Evolutionary conservation across 176 grass and related monocot species (phyloP), one percentile per base, ranked within the genome.

Genomic region (Oryza glumipatula): DNA sequence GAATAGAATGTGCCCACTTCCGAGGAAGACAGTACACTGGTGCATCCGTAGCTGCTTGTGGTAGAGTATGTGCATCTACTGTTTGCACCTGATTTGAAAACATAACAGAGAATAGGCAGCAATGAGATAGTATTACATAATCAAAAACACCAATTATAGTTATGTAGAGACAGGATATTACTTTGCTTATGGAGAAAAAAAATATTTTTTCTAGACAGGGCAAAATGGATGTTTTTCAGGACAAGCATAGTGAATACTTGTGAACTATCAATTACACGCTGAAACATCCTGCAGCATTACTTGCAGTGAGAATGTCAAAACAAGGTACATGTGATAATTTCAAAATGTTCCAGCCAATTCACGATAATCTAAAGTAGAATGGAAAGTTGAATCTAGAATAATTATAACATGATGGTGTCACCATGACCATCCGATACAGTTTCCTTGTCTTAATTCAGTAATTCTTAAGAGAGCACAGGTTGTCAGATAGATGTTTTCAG

Each of bases 1-100:
- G 41, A 12, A 98, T 96, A 21, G 94, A 81, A 74, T 99, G 97
- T 32, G 88, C 97, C 97, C 97, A 99, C 49, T 92, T 87, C 26
- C 74, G 23, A 75, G 88, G 89, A 88, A 92, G 88, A 70, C 54
- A 76, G 68, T 88, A 77, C 38, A 74, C 67, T 68, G 66, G 75
- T 35, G 58, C 83, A 78, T 86, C n/a, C 9, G 79, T 68, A 2
- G 67, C 19, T 84, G 83, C 69, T 22, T 88, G 80, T 5, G 30
- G 7, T 39, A 73, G 58, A 70, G 43, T 71, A 84, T 86, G 79
- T 79, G 84, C 77, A 85, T 82, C 86, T 3, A 95, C 16, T 30
- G 66, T 72, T 71, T 90, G 83, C 66, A 88, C 84, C 94, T 96
- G 82, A 22, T 83, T 75, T 60, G 3, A 33, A 81, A 11, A 65